phyloP scores from a whole-genome alignment of 2,329 filamentous ascomycete genomes.

The Albophoma yamanashiensis region DNA sequence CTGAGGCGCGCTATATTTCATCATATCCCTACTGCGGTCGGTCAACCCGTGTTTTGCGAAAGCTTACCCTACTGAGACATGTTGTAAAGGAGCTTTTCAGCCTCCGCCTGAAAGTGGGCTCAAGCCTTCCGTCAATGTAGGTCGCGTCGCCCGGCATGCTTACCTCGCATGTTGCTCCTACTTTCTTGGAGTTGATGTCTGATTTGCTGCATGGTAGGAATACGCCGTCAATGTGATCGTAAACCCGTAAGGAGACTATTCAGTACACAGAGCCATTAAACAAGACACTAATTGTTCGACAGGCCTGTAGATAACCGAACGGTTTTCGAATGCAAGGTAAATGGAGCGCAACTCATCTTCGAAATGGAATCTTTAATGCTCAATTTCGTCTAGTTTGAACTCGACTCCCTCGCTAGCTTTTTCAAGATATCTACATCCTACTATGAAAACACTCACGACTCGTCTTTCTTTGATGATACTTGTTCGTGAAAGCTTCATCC shows the following conservation, averaged over 20 bases:
- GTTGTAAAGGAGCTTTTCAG: constrained; percentile 62
- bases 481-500: constrained; percentile 6
- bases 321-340: constrained; percentile 17
- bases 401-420: constrained; percentile 81
- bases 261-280: background rate
- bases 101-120: constrained; percentile 63
- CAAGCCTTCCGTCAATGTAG: constrained; percentile 12
- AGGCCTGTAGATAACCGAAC: constrained; percentile 14
- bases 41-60: background rate
- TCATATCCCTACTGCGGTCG: constrained; percentile 60
- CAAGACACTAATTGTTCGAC: background rate
- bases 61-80: background rate
- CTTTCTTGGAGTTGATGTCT: background rate
- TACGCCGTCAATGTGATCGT: constrained; percentile 11
- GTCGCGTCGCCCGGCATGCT: background rate
- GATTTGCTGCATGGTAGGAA: constrained; percentile 1
- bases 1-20: constrained; percentile 58
- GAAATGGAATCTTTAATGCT: background rate
- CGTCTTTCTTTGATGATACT: constrained; percentile 46
- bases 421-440: constrained; percentile 73
- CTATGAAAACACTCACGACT: constrained; percentile 57
- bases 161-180: background rate
- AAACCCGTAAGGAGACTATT: constrained; percentile 11
- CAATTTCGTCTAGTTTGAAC: constrained; percentile 63
- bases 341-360: background rate